phyloP scores from a whole-genome alignment of 257 asterid genomes.

The Solanum virginianum region DNA sequence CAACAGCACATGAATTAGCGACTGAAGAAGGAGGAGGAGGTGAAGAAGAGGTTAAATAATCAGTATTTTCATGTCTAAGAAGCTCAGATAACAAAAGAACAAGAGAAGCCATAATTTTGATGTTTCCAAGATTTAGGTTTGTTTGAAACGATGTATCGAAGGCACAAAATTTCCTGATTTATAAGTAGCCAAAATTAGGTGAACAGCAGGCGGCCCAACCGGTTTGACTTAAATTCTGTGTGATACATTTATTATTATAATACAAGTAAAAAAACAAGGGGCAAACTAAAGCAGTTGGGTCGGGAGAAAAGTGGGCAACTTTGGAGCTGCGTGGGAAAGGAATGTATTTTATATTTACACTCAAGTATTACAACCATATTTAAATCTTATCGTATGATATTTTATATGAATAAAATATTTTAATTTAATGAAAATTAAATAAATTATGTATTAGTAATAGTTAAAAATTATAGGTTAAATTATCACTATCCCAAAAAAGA shows the following conservation, averaged over 20 bases:
- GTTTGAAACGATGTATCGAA: neutral
- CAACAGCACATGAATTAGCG: neutral
- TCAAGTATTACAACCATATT: too few species aligned
- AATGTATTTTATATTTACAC: too few species aligned
- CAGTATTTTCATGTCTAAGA: constrained; percentile 30
- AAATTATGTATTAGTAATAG: too few species aligned
- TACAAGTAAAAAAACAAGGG: neutral
- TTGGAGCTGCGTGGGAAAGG: too few species aligned
- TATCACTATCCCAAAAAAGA: too few species aligned
- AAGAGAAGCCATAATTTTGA: constrained; percentile 41
- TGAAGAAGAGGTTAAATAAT: constrained; percentile 10
- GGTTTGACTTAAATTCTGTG: neutral
- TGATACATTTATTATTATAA: neutral
- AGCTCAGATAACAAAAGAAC: constrained; percentile 52
- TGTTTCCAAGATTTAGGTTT: neutral
- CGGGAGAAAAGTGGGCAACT: neutral
- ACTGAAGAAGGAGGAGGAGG: neutral
- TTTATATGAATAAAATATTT: too few species aligned
- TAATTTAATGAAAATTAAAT: too few species aligned
- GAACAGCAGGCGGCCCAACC: neutral
- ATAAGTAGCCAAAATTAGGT: neutral
- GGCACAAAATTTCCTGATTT: neutral
- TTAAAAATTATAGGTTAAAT: too few species aligned
- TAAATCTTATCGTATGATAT: too few species aligned
- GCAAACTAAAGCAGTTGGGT: neutral